Evolutionary conservation across 2,329 filamentous ascomycete genomes (phyloP).

Genomic region (Penicillium sp.): DNA sequence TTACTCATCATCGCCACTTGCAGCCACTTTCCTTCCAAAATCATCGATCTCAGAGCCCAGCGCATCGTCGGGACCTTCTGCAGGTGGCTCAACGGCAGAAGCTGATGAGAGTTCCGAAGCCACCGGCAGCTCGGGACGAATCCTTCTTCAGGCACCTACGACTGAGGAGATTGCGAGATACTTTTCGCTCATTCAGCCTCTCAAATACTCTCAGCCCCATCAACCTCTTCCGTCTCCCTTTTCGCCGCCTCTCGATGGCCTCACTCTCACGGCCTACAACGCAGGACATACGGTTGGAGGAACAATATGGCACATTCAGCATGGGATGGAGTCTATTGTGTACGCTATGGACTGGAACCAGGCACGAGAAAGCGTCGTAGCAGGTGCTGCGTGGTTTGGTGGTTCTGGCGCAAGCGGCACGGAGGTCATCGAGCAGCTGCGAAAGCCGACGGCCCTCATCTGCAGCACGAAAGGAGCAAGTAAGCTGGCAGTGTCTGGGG

Average conservation of each 20-base stretch:
- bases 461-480: conserved; percentile 82
- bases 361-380: conserved; percentile 88
- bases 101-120: conserved; percentile 28
- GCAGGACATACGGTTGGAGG: conserved; percentile 92
- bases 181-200: conserved; percentile 80
- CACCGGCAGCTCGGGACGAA: conserved; percentile 30
- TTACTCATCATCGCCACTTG: conserved; percentile 83
- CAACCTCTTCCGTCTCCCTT: conserved; percentile 82
- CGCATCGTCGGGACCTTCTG: conserved; percentile 42
- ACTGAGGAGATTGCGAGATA: conserved; percentile 85
- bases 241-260: conserved; percentile 79
- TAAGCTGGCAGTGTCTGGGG: conserved; percentile 62
- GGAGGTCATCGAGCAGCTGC: conserved; percentile 87
- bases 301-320: conserved; percentile 98
- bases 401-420: conserved; percentile 72
- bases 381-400: conserved; percentile 88
- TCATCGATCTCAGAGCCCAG: conserved; percentile 56
- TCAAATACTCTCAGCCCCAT: conserved; percentile 96
- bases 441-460: conserved; percentile 87
- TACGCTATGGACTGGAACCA: conserved; percentile 99
- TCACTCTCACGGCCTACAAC: conserved; percentile 95
- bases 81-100: conserved; percentile 25
- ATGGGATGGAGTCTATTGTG: conserved; percentile 92
- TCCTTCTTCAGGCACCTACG: conserved; percentile 65
- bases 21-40: conserved; percentile 72